Evolutionary conservation across 1,284 basidiomycete species (phyloP), one percentile per base, ranked within the genome.

Genomic region (Mycena sp.): DNA sequence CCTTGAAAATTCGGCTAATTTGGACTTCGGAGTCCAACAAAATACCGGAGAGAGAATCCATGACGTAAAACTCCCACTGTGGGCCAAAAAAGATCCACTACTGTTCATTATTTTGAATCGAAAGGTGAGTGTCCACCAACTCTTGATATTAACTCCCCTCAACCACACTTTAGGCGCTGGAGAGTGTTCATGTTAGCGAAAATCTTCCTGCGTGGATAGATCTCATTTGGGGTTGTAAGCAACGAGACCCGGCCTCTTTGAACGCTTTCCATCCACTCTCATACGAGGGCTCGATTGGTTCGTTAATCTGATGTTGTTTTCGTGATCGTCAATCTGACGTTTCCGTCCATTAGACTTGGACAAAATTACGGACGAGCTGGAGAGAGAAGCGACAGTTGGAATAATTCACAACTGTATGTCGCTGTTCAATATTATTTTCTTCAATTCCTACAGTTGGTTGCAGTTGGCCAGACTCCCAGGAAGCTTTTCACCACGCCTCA

Each of bases 231-330:
- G 94, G 94, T 14, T 87, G 78, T 77, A 94, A 94, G 69, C 95
- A 96, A 81, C 87, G 87, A n/a, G 92, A 95, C 72, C 81, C 87
- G 0, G 86, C 87, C 12, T 86, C 91, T 0, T 80, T 91, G 67
- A 99, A 98, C 71, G 93, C 92, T 16, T 98, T 95, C 80, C 96
- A 98, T 76, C 96, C 96, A 0, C 80, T 98, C 43, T 97, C 95
- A 32, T 99, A 99, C 73, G 95, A 97, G 70, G 95, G 95, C 3
- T 90, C 93, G 0, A 93, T 98, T 67, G 91, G 93, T 89, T 60
- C 45, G 80, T 65, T n/a, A 21, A 35, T 19, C 37, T 32, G 4
- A 11, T 32, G 25, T 7, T 23, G n/a, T 29, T 16, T 17, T 29
- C 35, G 41, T 49, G n/a, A 16, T 38, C n/a, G 38, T 14, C 50